Conservation (phyloP, 169 alveolate species). For the Plasmodium gallinaceum region DNA sequence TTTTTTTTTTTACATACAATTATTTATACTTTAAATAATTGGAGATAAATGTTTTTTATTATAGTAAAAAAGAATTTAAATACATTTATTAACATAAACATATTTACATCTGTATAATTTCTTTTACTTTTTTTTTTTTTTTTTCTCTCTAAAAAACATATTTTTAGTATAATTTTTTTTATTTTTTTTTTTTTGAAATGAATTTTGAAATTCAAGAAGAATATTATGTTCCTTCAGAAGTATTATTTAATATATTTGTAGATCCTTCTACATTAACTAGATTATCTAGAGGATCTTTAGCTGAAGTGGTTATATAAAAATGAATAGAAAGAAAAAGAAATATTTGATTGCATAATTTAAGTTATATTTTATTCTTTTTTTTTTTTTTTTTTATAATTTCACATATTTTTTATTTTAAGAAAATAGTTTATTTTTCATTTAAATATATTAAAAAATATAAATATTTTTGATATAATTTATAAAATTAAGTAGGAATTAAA, state of each 20-base stretch:
- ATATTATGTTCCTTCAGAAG: constrained; percentile 73
- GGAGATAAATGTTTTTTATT: too few species aligned
- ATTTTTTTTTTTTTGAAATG: constrained; percentile 15
- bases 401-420: not conserved
- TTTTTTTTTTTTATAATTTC: not conserved
- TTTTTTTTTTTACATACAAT: too few species aligned
- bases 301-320: constrained; percentile 36
- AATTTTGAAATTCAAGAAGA: constrained; percentile 51
- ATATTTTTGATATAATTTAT: not conserved
- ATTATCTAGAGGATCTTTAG: constrained; percentile 63
- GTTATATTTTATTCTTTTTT: constrained; percentile 1
- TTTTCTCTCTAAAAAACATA: too few species aligned
- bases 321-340: not conserved
- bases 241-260: constrained; percentile 47
- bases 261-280: constrained; percentile 64
- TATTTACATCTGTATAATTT: not conserved
- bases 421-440: not conserved
- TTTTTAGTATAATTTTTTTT: not conserved
- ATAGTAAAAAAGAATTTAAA: too few species aligned
- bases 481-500: constrained; percentile 22
- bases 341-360: not conserved
- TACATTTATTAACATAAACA: too few species aligned
- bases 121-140: not conserved
- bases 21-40: too few species aligned
- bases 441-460: not conserved